Percentiles rank a stretch among this genome's conserved stretches.
phyloP scores from a whole-genome alignment of 192 early-diverging fungal species.

The Jimgerdemannia flammicorona region DNA sequence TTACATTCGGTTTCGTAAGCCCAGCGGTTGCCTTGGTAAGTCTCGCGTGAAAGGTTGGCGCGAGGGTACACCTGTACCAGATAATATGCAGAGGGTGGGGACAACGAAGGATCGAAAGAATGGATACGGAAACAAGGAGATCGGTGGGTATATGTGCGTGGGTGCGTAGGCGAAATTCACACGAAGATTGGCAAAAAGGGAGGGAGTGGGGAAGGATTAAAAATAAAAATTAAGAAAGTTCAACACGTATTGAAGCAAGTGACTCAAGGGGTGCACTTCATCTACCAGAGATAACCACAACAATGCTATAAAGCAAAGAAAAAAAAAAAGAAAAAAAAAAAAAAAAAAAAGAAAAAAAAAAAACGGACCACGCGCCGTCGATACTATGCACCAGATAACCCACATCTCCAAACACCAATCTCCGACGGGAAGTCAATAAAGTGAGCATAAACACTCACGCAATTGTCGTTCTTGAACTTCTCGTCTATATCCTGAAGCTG shows the following conservation, averaged over 20 bases:
- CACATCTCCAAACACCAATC: not conserved
- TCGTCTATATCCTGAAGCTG: constrained; percentile 37
- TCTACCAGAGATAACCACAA: not conserved
- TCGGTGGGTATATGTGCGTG: not conserved
- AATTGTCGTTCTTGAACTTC: constrained; percentile 70
- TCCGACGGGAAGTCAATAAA: not conserved
- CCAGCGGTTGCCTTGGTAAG: constrained; percentile 82
- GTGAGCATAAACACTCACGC: constrained; percentile 42
- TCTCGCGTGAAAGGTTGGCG: constrained; percentile 56
- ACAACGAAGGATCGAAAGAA: not conserved
- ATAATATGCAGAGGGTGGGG: not conserved
- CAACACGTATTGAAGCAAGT: too few species aligned
- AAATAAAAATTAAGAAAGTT: too few species aligned
- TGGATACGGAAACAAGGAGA: not conserved
- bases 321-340: not conserved
- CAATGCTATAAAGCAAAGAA: not conserved
- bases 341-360: not conserved
- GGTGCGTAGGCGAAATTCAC: too few species aligned
- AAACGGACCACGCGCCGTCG: not conserved
- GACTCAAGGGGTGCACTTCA: too few species aligned
- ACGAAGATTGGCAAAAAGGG: too few species aligned
- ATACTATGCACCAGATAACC: not conserved
- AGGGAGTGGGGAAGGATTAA: too few species aligned
- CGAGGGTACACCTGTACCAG: constrained; percentile 58
- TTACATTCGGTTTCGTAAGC: constrained; percentile 86